phyloP scores from a whole-genome alignment of 805 yeast genomes.

The Kuraishia hungarica region DNA sequence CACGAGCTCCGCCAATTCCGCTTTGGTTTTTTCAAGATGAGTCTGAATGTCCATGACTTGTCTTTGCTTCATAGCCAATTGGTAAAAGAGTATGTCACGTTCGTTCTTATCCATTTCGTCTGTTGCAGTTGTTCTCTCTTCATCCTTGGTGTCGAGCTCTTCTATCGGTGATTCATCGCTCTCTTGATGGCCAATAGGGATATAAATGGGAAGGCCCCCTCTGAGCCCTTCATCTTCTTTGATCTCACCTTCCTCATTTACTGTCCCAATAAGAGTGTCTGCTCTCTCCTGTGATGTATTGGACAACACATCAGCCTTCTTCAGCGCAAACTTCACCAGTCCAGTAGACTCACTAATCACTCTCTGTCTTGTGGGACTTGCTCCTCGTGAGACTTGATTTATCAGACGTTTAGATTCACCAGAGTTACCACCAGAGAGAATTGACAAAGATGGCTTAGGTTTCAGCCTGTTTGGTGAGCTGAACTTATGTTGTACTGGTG shows the following conservation, averaged over 20 bases:
- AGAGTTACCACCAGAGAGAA: background rate
- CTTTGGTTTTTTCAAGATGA: conserved; percentile 30
- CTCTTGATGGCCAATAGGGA: conserved; percentile 19
- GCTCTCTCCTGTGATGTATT: background rate
- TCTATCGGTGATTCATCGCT: conserved; percentile 2
- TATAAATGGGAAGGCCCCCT: conserved; percentile 25
- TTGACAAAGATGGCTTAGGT: background rate
- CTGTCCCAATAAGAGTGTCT: background rate
- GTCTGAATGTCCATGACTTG: conserved; percentile 39
- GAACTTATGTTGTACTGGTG: background rate
- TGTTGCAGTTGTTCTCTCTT: background rate
- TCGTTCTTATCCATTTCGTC: background rate
- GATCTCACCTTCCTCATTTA: background rate
- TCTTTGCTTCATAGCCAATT: conserved; percentile 44
- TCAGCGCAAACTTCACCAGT: conserved; percentile 32
- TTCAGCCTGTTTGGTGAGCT: background rate
- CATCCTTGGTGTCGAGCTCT: background rate
- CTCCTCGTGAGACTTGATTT: background rate
- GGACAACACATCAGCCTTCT: conserved; percentile 5
- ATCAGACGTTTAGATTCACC: background rate
- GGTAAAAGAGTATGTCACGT: conserved; percentile 20
- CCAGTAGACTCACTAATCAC: conserved; percentile 44
- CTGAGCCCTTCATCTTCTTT: background rate
- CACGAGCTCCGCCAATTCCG: conserved; percentile 28
- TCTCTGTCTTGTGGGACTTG: conserved; percentile 20